phyloP scores from a whole-genome alignment of 176 grass and related monocot species.

The Oryza nivara region DNA sequence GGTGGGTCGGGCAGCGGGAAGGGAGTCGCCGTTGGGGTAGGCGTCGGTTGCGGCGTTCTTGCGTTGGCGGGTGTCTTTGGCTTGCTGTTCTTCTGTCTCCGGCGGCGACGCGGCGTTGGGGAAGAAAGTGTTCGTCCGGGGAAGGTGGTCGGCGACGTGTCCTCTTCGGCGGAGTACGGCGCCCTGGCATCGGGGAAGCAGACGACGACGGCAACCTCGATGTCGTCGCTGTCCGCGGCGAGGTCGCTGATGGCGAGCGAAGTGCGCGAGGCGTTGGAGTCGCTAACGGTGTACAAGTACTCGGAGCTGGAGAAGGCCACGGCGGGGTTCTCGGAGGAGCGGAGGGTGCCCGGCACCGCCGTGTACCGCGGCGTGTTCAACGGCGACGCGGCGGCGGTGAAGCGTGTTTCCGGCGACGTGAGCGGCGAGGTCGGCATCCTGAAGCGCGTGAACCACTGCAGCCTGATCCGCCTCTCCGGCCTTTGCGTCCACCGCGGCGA shows the following conservation, averaged over 20 bases:
- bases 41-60: conserved; percentile 49
- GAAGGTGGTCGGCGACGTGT: conserved; percentile 27
- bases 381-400: conserved; percentile 72
- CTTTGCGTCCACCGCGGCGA: conserved; percentile 73
- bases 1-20: conserved; percentile 33
- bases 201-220: not conserved
- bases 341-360: conserved; percentile 45
- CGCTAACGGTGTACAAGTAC: conserved; percentile 68
- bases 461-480: conserved; percentile 68
- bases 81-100: conserved; percentile 27
- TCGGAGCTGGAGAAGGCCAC: conserved; percentile 71
- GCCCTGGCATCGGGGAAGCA: conserved; percentile 28
- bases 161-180: conserved; percentile 39
- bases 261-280: conserved; percentile 54
- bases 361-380: conserved; percentile 80
- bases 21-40: conserved; percentile 56
- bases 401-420: conserved; percentile 70
- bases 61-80: conserved; percentile 31
- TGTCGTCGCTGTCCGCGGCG: not conserved
- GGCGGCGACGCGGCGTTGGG: not conserved
- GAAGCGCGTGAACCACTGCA: conserved; percentile 74
- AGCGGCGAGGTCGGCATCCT: conserved; percentile 75
- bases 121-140: not conserved
- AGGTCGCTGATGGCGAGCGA: conserved; percentile 44
- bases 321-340: conserved; percentile 54